phyloP scores from a whole-genome alignment of 2,329 filamentous ascomycete genomes.

The Cercospora sp. region DNA sequence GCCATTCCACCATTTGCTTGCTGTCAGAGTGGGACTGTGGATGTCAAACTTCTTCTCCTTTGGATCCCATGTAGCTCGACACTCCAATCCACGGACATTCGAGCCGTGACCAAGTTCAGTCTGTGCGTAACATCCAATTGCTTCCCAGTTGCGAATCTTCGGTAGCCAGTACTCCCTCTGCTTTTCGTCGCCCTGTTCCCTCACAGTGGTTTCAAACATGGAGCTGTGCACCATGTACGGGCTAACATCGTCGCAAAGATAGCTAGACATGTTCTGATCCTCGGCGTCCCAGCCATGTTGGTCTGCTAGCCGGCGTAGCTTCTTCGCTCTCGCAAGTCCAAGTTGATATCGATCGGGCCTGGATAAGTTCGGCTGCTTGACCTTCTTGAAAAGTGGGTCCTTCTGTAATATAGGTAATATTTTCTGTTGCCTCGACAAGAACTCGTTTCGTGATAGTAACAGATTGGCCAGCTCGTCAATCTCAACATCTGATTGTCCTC shows the following conservation, averaged over 20 bases:
- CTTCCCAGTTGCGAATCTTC: conserved; percentile 51
- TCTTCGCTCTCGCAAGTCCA: conserved; percentile 54
- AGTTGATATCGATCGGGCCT: conserved; percentile 55
- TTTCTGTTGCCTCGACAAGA: conserved; percentile 50
- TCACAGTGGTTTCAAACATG: conserved; percentile 56
- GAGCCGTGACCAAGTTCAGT: conserved; percentile 56
- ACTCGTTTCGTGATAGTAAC: conserved; percentile 50
- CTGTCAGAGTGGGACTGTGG: conserved; percentile 54
- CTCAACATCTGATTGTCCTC: conserved; percentile 47
- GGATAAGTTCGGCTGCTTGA: conserved; percentile 53
- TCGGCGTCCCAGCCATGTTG: conserved; percentile 51
- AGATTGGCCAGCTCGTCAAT: conserved; percentile 49
- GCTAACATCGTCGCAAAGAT: conserved; percentile 55
- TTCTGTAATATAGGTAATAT: conserved; percentile 48
- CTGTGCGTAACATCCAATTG: conserved; percentile 53
- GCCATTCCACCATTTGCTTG: conserved; percentile 59
- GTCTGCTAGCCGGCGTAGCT: conserved; percentile 48
- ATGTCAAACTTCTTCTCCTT: conserved; percentile 50
- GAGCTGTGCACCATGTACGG: conserved; percentile 54
- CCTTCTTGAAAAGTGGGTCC: conserved; percentile 53
- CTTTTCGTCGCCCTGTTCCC: conserved; percentile 51
- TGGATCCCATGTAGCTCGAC: conserved; percentile 50
- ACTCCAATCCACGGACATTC: conserved; percentile 54
- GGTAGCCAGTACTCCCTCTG: conserved; percentile 54
- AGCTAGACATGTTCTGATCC: conserved; percentile 55